Evolutionary conservation across 1,284 basidiomycete genomes (phyloP).

Genomic region (Naganishia sp.): DNA sequence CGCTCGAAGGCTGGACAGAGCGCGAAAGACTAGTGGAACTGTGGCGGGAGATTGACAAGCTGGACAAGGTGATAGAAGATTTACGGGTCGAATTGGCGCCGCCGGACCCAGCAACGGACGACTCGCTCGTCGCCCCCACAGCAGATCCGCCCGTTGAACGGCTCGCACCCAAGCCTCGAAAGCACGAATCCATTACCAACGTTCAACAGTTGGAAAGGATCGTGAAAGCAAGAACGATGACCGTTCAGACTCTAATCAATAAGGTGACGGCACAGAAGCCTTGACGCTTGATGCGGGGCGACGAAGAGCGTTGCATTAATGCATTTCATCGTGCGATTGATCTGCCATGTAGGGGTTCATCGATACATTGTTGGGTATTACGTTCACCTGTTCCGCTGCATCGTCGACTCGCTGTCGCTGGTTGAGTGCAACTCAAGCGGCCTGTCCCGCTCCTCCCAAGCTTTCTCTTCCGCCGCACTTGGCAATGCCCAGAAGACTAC

Average conservation of each 20-base stretch:
- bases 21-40: slow-evolving; percentile 25
- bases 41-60: slow-evolving; percentile 24
- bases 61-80: slow-evolving; percentile 32
- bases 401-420: not conserved
- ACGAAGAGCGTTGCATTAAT: too few species aligned
- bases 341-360: too few species aligned
- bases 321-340: too few species aligned
- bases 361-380: too few species aligned
- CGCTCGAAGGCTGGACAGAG: slow-evolving; percentile 19
- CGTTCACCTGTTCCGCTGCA: not conserved
- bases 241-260: slow-evolving; percentile 28
- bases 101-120: not conserved
- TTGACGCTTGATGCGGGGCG: not conserved
- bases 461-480: not conserved
- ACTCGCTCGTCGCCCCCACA: too few species aligned
- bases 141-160: not conserved
- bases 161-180: not conserved
- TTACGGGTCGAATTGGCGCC: slow-evolving; percentile 23
- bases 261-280: slow-evolving; percentile 25
- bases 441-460: not conserved
- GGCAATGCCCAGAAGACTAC: slow-evolving; percentile 7
- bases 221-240: slow-evolving; percentile 30
- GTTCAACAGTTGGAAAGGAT: slow-evolving; percentile 26
- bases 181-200: slow-evolving; percentile 25
- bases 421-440: not conserved